Base-by-base conservation (phyloP, 2,329 filamentous ascomycete genomes). In the Pseudogymnoascus sp. region DNA sequence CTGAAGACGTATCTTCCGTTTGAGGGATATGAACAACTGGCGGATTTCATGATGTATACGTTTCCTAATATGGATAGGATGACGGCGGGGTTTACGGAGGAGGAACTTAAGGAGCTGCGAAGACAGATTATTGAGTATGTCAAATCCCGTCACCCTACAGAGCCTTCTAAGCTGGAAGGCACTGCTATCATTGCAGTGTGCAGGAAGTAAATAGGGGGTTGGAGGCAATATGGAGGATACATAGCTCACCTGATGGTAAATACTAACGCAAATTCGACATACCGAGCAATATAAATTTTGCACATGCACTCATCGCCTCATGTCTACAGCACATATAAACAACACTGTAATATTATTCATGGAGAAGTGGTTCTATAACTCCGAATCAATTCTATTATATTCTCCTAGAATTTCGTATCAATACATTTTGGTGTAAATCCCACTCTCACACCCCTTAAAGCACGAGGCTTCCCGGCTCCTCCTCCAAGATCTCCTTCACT, bases 401-500 rank as follows among this genome's bases (percentile, higher is more conserved):
- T 56, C 46, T 53, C 31, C 46, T 53, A 18, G 46, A 56, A 56
- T 56, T 53, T 11, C 46, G 2, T 56, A 56, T 56, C 46, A 56
- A 34, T 56, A 56, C 46, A 56, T 56, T 56, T 56, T 56, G 46
- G 23, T 42, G 40, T 25, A 56, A 21, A 34, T 7, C 7, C 31
- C 31, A 34, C 21, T 7, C 42, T 12, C 7, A 12, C 44, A 28
- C 44, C 42, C 63, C 62, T 81, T 75, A 87, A 73, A 87, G 71
- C 59, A 96, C 84, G 71, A 96, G 77, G 70, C 87, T 82, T 36
- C 87, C 90, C 12, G 91, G 91, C 76, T 95, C 89, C 67, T 85
- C 82, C 77, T 96, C 91, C 69, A 99, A 76, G 25, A 93, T 87
- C 53, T 82, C 78, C 85, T 96, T 97, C 72, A 97, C 84, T 70